Evolutionary conservation across 352 stramenopile genomes (phyloP).

Genomic region (Phytopythium kandeliae): DNA sequence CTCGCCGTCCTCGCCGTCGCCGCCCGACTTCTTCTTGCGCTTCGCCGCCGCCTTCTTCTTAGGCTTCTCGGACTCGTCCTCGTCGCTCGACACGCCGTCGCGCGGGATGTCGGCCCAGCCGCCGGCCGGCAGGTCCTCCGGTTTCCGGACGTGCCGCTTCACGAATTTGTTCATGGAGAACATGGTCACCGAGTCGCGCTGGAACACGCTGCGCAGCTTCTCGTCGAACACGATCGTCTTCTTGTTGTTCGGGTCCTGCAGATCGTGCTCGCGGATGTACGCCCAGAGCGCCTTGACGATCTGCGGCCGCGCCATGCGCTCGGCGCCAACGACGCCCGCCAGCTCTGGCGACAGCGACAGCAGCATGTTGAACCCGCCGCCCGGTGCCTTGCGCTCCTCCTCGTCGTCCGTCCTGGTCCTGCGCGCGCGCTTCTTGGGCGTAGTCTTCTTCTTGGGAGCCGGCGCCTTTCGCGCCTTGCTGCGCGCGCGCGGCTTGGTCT

Average conservation of each 20-base stretch:
- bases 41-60: conserved; percentile 58
- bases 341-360: conserved; percentile 76
- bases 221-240: conserved; percentile 91
- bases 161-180: conserved; percentile 89
- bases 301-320: conserved; percentile 87
- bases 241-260: conserved; percentile 95
- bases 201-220: conserved; percentile 70
- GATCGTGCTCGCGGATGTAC: conserved; percentile 93
- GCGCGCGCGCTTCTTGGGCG: conserved; percentile 54
- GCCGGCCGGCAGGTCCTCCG: conserved; percentile 46
- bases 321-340: conserved; percentile 70
- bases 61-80: conserved; percentile 55
- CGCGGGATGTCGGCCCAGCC: conserved; percentile 74
- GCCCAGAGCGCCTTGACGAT: conserved; percentile 96
- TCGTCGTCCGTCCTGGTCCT: conserved; percentile 14
- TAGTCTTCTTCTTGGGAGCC: conserved; percentile 48
- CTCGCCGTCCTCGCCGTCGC: conserved; percentile 29
- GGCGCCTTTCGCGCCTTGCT: conserved; percentile 20
- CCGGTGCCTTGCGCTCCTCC: conserved; percentile 16
- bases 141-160: conserved; percentile 80
- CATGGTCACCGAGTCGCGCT: conserved; percentile 83
- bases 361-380: conserved; percentile 69
- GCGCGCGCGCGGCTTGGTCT: conserved; percentile 15
- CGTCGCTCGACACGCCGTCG: conserved; percentile 77
- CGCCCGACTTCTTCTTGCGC: conserved; percentile 49